Base-by-base conservation (phyloP, 2,329 filamentous ascomycete genomes). In the Bipolaris victoriae region DNA sequence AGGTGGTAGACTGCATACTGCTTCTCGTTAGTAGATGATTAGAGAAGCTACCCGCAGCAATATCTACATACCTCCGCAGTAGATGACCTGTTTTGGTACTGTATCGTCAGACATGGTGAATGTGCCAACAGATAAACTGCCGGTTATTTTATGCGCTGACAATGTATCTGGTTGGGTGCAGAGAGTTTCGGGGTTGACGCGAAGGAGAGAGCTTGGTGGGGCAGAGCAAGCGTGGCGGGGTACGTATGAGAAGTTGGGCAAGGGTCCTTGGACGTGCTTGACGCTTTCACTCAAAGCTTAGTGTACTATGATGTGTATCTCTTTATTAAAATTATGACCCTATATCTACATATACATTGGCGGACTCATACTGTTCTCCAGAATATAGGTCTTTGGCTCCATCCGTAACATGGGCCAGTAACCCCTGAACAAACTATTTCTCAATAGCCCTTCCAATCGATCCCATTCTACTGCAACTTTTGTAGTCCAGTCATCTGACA, bases 1-100 rank as follows among this genome's bases (percentile, higher is more conserved):
- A 68, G 86, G 86, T 60, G 87, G 87, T 63, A 89, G 77, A 63
- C 82, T 83, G 80, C 87, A 89, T 60, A 89, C 86, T 87, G 69
- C 44, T 15, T 44, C 10, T 22, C 48, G 61, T 76, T 67, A 76
- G 67, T 56, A 16, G 31, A 22, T 10, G 35, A 40, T 43, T 29
- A 31, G 15, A 7, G 22, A 16, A 36, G 20, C 44, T 26, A n/a
- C 31, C 10, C 31, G 18, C 26, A 29, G 6, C 16, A 18, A 22
- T 24, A 15, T 36, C 9, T n/a, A 36, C 81, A 70, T 71, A 85
- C 84, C 82, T 78, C 84, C 86, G 73, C 86, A 89, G 72, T 89
- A 88, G 51, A 84, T 72, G 58, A 88, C 77, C 49, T 82, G 77
- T 67, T 82, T 81, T n/a, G 86, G 73, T 57, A 68, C 65, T 48